Evolutionary conservation across 306 rosid genomes (phyloP), one percentile per base, ranked within the genome.

Genomic region (Canavalia ensiformis): DNA sequence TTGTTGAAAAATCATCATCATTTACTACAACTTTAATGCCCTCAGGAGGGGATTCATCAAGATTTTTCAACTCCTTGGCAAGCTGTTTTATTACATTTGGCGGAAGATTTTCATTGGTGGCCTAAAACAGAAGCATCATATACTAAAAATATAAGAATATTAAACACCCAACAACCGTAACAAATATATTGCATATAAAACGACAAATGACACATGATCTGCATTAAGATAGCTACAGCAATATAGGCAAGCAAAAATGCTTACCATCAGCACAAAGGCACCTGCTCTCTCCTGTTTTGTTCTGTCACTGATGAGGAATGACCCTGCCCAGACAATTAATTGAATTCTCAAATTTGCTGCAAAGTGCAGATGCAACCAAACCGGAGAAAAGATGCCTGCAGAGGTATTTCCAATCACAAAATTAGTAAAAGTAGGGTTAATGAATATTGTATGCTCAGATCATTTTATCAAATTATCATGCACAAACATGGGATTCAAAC

Each of bases 11-110:
- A 82, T 93, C 97, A 81, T 92, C 97, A 80, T 93, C 99, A 60
- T 96, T 90, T 8, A 96, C 91, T 2, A 87, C 86, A 49, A 96
- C 99, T 88, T 96, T 93, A 76, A 96, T 96, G 81, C 99, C 99
- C 83, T 96, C 99, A 0, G 99, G 98, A 41, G 99, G 99, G 78
- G 92, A 89, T 77, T 96, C 99, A 18, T 96, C 97, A 35, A 96
- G 99, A 84, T 75, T 92, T 87, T 96, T 96, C 92, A 96, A 87
- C 87, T 96, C 99, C 89, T 96, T 96, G 18, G 94, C 99, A 80
- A 96, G 94, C 92, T 88, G 99, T 88, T 88, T 96, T 74, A 96
- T 90, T 28, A 93, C 99, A 81, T 96, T 96, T 79, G 99, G 99
- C 25, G 99, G 97, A 77, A 96, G 97, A 88, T 96, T 96, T 84